Conservation (phyloP, 176 grass and related monocot genomes). For the Saccharum officinarum region DNA sequence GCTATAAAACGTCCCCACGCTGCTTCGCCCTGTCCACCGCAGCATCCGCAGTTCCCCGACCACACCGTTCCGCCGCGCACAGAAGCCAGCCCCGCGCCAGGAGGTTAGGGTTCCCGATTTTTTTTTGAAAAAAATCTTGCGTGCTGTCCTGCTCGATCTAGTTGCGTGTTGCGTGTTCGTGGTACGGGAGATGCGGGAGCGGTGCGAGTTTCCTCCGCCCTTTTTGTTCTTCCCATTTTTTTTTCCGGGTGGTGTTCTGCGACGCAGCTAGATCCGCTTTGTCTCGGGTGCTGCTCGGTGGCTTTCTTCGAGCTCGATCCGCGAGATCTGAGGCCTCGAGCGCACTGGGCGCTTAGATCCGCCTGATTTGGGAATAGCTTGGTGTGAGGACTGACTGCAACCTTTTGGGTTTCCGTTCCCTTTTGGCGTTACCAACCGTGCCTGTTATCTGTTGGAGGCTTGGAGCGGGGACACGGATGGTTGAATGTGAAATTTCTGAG, state of each 20-base stretch:
- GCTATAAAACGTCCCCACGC: not conserved
- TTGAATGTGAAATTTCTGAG: not conserved
- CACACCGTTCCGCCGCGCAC: not conserved
- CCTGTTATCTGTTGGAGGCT: not conserved
- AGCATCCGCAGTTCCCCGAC: not conserved
- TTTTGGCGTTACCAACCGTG: not conserved
- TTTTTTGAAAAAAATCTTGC: not conserved
- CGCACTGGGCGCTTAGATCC: conserved; percentile 5
- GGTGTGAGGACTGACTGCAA: not conserved
- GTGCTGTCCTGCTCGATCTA: not conserved
- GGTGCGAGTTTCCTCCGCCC: not conserved
- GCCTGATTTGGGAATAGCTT: not conserved
- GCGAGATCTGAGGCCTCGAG: not conserved
- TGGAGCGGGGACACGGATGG: not conserved
- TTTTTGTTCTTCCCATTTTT: not conserved
- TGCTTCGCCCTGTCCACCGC: not conserved
- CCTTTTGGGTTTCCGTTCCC: not conserved
- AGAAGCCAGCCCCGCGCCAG: not conserved
- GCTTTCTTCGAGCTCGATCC: not conserved
- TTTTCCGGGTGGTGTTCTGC: not conserved
- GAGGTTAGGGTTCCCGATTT: conserved; percentile 24
- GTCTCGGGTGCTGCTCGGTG: not conserved
- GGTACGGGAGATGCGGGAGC: not conserved
- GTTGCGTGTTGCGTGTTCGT: not conserved
- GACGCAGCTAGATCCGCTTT: conserved; percentile 11